A percentile compares a stretch with the other conserved stretches of the same genome.
Evolutionary conservation across 768 basidiomycete species (phyloP).

Genomic region (Clathrus columnatus): DNA sequence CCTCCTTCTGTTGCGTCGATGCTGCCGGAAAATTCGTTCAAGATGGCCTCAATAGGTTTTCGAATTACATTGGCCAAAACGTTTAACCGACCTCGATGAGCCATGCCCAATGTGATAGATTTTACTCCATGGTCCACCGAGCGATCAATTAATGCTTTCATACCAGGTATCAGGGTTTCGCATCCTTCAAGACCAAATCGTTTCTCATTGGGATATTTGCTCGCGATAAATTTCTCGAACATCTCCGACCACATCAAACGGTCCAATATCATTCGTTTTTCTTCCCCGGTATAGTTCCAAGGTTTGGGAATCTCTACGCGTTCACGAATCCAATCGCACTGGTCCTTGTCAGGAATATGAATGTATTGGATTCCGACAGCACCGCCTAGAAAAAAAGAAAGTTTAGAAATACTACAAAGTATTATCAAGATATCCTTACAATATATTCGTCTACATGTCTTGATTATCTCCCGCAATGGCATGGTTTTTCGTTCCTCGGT

Average conservation of each 20-base stretch:
- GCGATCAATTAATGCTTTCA: conserved; percentile 99
- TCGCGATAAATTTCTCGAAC: conserved; percentile 97
- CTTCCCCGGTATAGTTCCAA: conserved; percentile 96
- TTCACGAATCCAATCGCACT: conserved; percentile 98
- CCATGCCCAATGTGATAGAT: conserved; percentile 97
- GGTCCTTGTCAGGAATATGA: conserved; percentile 96
- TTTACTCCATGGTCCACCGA: conserved; percentile 96
- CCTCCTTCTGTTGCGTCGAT: conserved; percentile 75
- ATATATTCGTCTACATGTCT: conserved; percentile 84
- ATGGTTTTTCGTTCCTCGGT: conserved; percentile 79
- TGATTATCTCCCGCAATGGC: conserved; percentile 87
- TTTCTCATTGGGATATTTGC: conserved; percentile 99
- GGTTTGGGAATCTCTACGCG: conserved; percentile 92
- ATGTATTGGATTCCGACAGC: conserved; percentile 85
- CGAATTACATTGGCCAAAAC: conserved; percentile 97
- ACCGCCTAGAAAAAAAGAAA: conserved; percentile 44
- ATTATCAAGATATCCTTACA: conserved; percentile 51
- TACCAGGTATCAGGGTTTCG: conserved; percentile 94
- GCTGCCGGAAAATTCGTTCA: conserved; percentile 88
- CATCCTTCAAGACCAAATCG: conserved; percentile 98
- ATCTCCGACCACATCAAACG: conserved; percentile 99
- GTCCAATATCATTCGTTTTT: conserved; percentile 98
- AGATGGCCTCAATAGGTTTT: conserved; percentile 94
- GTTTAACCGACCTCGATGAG: conserved; percentile 96
- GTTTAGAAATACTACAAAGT: conserved; percentile 10